Percentiles rank a stretch among this genome's conserved stretches.
Conservation (phyloP, 805 yeast species). For the Zygosaccharomyces gambellarensis region DNA sequence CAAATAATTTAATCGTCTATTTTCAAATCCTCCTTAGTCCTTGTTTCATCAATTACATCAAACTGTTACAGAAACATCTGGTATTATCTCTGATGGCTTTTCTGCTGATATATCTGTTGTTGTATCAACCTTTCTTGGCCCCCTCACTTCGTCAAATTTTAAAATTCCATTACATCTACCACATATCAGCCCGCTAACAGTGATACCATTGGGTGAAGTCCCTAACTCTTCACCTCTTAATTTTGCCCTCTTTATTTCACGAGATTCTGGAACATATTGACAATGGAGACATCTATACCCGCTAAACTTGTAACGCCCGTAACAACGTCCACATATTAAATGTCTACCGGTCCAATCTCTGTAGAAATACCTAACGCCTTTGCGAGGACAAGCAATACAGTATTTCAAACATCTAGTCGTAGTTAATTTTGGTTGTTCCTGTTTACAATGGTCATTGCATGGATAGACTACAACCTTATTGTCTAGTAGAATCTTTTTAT, state of each 20-base stretch:
- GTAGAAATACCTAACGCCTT: slow-evolving; percentile 24
- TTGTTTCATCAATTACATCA: background rate
- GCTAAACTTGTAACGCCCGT: slow-evolving; percentile 24
- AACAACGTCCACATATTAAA: slow-evolving; percentile 25
- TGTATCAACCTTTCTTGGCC: slow-evolving; percentile 11
- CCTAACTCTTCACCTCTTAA: slow-evolving; percentile 13
- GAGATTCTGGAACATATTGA: slow-evolving; percentile 26
- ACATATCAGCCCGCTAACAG: slow-evolving; percentile 18
- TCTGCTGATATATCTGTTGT: slow-evolving; percentile 1
- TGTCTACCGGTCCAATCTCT: slow-evolving; percentile 27
- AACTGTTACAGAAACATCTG: background rate
- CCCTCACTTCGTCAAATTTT: slow-evolving; percentile 16
- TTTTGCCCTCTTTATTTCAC: slow-evolving; percentile 20
- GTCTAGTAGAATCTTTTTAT: slow-evolving; percentile 20
- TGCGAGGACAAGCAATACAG: slow-evolving; percentile 25
- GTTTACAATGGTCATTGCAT: slow-evolving; percentile 17
- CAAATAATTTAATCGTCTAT: background rate
- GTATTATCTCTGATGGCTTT: background rate
- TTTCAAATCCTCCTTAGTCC: background rate
- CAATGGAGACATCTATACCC: slow-evolving; percentile 25
- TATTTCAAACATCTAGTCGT: slow-evolving; percentile 18
- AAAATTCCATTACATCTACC: slow-evolving; percentile 19
- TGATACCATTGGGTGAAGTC: slow-evolving; percentile 15
- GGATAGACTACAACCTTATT: slow-evolving; percentile 21
- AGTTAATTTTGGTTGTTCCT: slow-evolving; percentile 19